These are phyloP conservation scores for Tulasnella sp. DNA, from an alignment of 768 basidiomycete species.

Conservation along the genomic window DNA sequence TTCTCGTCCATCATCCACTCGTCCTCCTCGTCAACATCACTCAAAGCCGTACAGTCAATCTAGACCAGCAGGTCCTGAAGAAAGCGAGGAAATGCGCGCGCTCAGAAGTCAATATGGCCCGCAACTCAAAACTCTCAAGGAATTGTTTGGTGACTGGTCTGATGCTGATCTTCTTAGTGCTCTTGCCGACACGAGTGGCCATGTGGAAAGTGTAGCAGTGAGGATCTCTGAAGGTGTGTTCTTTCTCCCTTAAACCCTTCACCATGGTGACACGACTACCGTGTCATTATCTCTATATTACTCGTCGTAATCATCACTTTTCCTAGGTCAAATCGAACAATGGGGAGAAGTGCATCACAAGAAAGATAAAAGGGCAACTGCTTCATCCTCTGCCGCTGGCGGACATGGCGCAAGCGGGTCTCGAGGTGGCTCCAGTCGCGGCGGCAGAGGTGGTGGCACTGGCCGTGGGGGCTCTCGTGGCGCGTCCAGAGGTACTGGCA, in stretches of 20 bases:
- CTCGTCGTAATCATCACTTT: background rate
- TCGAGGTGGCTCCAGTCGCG: slow-evolving; percentile 43
- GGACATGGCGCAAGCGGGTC: slow-evolving; percentile 20
- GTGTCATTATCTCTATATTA: slow-evolving; percentile 7
- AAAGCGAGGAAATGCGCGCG: slow-evolving; percentile 12
- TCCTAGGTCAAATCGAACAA: slow-evolving; percentile 32
- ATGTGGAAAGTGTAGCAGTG: slow-evolving; percentile 54
- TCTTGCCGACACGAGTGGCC: slow-evolving; percentile 53
- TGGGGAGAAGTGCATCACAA: slow-evolving; percentile 78
- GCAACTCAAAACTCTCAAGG: slow-evolving; percentile 51
- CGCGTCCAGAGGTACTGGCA: slow-evolving; percentile 31
- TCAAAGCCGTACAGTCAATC: too few relatives aligned
- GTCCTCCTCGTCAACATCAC: too few relatives aligned
- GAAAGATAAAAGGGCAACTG: slow-evolving; percentile 64
- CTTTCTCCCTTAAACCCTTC: background rate
- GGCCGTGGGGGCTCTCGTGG: slow-evolving; percentile 34
- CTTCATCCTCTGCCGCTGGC: slow-evolving; percentile 30
- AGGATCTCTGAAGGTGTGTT: slow-evolving; percentile 60
- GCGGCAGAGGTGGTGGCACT: slow-evolving; percentile 48
- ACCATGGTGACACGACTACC: background rate
- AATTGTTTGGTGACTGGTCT: slow-evolving; percentile 57
- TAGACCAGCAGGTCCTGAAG: too few relatives aligned
- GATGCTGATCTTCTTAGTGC: slow-evolving; percentile 61
- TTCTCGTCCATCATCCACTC: too few relatives aligned
- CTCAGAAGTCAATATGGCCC: slow-evolving; percentile 34